phyloP scores from a whole-genome alignment of 2,329 filamentous ascomycete species.

The Talaromyces sp. region DNA sequence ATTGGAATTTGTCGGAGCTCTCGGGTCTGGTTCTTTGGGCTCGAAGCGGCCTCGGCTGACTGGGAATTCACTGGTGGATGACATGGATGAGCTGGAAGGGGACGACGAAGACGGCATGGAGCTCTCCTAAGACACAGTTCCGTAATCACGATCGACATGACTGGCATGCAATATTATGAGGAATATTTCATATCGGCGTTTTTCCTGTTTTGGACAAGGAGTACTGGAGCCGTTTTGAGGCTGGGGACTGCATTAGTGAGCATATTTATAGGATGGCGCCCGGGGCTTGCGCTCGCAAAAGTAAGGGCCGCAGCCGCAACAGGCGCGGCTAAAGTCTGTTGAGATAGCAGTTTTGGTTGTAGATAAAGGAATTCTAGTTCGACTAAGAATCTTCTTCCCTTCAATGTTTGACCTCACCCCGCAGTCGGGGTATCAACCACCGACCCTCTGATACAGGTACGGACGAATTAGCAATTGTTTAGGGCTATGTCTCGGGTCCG shows the following conservation, averaged over 20 bases:
- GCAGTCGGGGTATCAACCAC: neutral
- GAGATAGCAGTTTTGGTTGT: neutral
- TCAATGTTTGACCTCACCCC: neutral
- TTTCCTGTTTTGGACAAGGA: neutral
- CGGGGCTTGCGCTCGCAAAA: neutral
- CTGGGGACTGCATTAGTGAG: neutral
- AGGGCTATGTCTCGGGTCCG: neutral
- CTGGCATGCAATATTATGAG: neutral
- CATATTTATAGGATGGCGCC: neutral
- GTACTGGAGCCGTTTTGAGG: neutral
- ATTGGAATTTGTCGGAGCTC: conserved; percentile 55
- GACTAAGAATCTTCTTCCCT: neutral
- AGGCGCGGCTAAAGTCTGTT: neutral
- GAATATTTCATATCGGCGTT: neutral
- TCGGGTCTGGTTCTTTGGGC: conserved; percentile 45
- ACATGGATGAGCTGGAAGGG: conserved; percentile 37
- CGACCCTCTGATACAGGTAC: neutral
- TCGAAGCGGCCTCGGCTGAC: conserved; percentile 24
- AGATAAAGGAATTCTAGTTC: neutral
- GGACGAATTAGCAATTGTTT: too few species aligned
- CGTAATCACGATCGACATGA: neutral
- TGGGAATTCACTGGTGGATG: conserved; percentile 23
- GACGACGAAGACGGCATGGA: conserved; percentile 46
- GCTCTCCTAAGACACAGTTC: conserved; percentile 17
- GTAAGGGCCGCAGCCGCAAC: neutral